These are phyloP conservation scores for Ascochyta rabiei DNA, from an alignment of 2,329 filamentous ascomycete species.

Conservation along the genomic window DNA sequence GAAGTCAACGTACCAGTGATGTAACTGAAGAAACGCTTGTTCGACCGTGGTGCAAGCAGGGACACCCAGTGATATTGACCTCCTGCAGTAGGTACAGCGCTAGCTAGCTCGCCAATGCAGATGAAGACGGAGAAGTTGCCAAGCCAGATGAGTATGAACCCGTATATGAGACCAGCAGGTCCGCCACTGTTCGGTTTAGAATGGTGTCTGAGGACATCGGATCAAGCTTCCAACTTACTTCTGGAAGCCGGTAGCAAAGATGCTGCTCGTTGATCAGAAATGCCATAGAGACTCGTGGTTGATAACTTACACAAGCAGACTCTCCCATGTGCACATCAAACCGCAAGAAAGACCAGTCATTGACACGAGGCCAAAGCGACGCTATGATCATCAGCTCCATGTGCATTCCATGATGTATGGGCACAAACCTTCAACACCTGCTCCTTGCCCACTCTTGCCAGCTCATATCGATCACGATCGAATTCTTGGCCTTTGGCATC, in stretches of 20 bases:
- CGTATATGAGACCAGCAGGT: constrained; percentile 46
- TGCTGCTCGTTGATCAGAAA: constrained; percentile 24
- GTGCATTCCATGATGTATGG: neutral
- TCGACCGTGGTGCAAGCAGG: constrained; percentile 50
- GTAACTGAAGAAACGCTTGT: constrained; percentile 54
- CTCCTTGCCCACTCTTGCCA: constrained; percentile 44
- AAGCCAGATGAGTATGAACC: constrained; percentile 46
- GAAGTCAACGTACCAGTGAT: constrained; percentile 40
- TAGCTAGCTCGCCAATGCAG: constrained; percentile 47
- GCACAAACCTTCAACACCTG: constrained; percentile 44
- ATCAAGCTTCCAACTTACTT: constrained; percentile 32
- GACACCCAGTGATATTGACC: constrained; percentile 52
- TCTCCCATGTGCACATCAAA: constrained; percentile 49
- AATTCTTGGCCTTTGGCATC: constrained; percentile 35
- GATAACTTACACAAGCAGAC: constrained; percentile 41
- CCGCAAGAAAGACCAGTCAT: constrained; percentile 47
- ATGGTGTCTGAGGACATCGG: neutral
- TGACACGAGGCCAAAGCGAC: constrained; percentile 45
- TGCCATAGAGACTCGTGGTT: neutral
- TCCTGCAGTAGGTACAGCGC: constrained; percentile 47
- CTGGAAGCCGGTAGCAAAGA: constrained; percentile 43
- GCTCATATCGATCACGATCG: constrained; percentile 43
- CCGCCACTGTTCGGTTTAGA: constrained; percentile 36
- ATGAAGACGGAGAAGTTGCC: constrained; percentile 48
- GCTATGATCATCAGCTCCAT: constrained; percentile 29